phyloP scores from a whole-genome alignment of 257 asterid species.

The Solanum chmielewskii region DNA sequence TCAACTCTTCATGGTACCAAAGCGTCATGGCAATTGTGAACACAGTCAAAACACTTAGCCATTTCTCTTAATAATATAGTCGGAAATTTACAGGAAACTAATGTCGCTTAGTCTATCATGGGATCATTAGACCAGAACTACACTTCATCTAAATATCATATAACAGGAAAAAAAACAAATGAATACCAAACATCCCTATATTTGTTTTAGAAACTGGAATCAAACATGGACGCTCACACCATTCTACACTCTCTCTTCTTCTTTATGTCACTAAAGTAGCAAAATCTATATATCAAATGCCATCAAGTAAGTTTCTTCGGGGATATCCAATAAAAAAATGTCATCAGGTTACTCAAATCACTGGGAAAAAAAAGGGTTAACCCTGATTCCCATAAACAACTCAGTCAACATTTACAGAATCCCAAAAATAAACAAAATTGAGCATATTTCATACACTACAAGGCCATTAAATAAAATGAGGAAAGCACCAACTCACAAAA shows the following conservation, averaged over 20 bases:
- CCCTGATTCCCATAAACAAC: not conserved
- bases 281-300: not conserved
- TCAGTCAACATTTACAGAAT: not conserved
- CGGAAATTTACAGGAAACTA: not conserved
- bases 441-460: not conserved
- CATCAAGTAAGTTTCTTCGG: not conserved
- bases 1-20: not conserved
- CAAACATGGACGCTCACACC: not conserved
- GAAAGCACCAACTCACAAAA: not conserved
- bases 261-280: not conserved
- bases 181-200: not conserved
- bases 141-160: not conserved
- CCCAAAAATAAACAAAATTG: not conserved
- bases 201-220: not conserved
- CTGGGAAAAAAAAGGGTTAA: not conserved
- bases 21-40: not conserved
- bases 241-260: not conserved
- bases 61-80: not conserved
- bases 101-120: not conserved
- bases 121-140: not conserved
- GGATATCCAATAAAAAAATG: not conserved
- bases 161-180: not conserved
- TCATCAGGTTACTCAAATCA: not conserved
- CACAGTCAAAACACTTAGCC: not conserved
- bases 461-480: not conserved